Evolutionary conservation across 2,329 filamentous ascomycete species (phyloP).

Genomic region (Arthrobotrys entomopaga): DNA sequence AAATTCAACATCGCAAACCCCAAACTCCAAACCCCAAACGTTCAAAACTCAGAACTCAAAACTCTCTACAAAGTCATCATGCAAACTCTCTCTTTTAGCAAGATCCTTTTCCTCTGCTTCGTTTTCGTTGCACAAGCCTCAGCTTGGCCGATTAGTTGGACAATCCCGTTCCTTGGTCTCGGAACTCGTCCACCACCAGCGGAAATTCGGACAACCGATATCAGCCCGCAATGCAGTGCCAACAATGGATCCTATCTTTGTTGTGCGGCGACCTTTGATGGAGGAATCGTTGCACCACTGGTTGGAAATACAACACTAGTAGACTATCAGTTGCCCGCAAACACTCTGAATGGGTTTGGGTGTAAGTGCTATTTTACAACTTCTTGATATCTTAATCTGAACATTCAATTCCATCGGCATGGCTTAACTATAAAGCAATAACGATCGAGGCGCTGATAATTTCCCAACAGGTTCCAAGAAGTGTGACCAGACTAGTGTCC

Average conservation of each 20-base stretch:
- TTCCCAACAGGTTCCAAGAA: background rate
- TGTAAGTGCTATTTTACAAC: conserved; percentile 13
- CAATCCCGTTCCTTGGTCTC: conserved; percentile 25
- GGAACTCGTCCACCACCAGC: background rate
- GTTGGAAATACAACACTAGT: background rate
- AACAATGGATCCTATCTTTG: conserved; percentile 28
- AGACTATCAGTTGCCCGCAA: conserved; percentile 11
- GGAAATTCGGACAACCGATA: background rate
- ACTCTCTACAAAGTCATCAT: too few relatives aligned
- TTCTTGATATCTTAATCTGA: background rate
- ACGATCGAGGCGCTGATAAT: background rate
- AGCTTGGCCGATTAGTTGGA: background rate
- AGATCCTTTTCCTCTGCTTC: background rate
- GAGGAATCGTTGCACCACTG: conserved; percentile 14
- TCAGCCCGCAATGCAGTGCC: conserved; percentile 17
- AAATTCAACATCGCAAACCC: too few relatives aligned
- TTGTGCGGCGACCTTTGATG: conserved; percentile 18
- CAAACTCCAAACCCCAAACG: too few relatives aligned
- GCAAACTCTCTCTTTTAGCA: too few relatives aligned
- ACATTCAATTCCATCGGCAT: background rate
- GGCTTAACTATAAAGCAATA: too few relatives aligned
- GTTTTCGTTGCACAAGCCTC: conserved; percentile 7
- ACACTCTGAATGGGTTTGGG: conserved; percentile 27
- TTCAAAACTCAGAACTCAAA: too few relatives aligned
- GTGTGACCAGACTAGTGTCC: background rate